Conservation (phyloP, 2,329 filamentous ascomycete species). For the Aspergillus tamarii region DNA sequence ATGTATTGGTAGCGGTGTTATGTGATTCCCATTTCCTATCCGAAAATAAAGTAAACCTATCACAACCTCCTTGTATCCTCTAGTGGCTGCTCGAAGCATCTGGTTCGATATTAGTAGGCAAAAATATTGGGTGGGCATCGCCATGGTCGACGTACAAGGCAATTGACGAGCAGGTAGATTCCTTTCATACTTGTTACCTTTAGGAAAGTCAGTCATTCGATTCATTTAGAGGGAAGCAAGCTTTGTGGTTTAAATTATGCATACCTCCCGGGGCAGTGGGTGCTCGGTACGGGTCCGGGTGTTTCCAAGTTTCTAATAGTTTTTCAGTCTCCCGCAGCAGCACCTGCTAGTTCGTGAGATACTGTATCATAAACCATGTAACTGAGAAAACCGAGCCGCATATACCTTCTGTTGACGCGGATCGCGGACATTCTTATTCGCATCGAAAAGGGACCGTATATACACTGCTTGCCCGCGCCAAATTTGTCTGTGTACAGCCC, state of each 20-base stretch:
- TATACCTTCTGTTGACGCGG: slow-evolving; percentile 81
- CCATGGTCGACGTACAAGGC: slow-evolving; percentile 66
- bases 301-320: slow-evolving; percentile 90
- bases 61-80: background rate
- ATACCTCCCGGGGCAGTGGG: slow-evolving; percentile 92
- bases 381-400: slow-evolving; percentile 23
- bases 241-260: slow-evolving; percentile 27
- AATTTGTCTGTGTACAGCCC: slow-evolving; percentile 87
- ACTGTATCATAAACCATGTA: background rate
- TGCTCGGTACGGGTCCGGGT: slow-evolving; percentile 87
- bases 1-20: background rate
- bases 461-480: slow-evolving; percentile 97
- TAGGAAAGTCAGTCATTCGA: slow-evolving; percentile 21
- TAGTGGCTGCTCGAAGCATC: slow-evolving; percentile 18
- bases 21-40: background rate
- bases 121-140: background rate
- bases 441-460: slow-evolving; percentile 92
- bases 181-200: slow-evolving; percentile 94
- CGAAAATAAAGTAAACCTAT: background rate
- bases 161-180: slow-evolving; percentile 81
- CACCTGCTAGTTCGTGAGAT: slow-evolving; percentile 57
- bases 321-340: slow-evolving; percentile 87
- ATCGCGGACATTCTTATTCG: slow-evolving; percentile 82
- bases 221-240: background rate
- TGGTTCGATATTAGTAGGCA: slow-evolving; percentile 13